Base-by-base conservation (phyloP, 352 stramenopile species). In the Phytophthora citricola region DNA sequence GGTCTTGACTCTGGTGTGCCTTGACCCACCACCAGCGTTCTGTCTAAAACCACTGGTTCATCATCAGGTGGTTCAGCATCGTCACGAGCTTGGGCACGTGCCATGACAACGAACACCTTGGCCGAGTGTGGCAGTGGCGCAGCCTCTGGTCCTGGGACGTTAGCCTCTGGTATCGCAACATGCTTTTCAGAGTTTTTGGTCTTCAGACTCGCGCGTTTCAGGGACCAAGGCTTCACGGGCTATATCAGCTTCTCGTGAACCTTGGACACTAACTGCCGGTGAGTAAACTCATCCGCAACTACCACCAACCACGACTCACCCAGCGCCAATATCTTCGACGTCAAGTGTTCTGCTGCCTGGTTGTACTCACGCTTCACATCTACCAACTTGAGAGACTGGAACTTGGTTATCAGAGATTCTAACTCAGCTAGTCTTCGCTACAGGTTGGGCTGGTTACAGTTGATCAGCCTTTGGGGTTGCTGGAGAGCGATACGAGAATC, bases 11-110 rank as follows among this genome's bases (percentile, higher is more conserved):
- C 20, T 53, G 36, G 46, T 53, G 54, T 36, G n/a, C 39, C 27
- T 57, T 64, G n/a, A 64, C 57, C 1, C 45, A 32, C 11, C 56
- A 7, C 56, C 56, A 63, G 5, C 45, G 56, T 38, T 64, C 36
- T 2, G 14, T 34, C n/a, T 51, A 38, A 36, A 40, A 64, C 3
- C 17, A 17, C 17, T 17, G 17, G 17, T 17, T 17, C 17, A 17
- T 17, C 17, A 17, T 57, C 46, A 3, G 51, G 14, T 1, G 56
- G 45, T 14, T 0, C 46, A 17, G n/a, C 32, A 50, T 50, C 4
- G 38, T 14, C 10, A 20, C 5, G 32, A 15, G 3, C 17, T 20
- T 40, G 56, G 0, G 22, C 2, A 6, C 43, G 20, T 9, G 43
- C 48, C 12, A 48, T 5, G 7, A 26, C 56, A 5, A 38, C 27